A percentile compares a stretch with the other conserved stretches of the same genome.
Evolutionary conservation across 805 yeast genomes (phyloP).

Genomic region (Teunomyces atbi): DNA sequence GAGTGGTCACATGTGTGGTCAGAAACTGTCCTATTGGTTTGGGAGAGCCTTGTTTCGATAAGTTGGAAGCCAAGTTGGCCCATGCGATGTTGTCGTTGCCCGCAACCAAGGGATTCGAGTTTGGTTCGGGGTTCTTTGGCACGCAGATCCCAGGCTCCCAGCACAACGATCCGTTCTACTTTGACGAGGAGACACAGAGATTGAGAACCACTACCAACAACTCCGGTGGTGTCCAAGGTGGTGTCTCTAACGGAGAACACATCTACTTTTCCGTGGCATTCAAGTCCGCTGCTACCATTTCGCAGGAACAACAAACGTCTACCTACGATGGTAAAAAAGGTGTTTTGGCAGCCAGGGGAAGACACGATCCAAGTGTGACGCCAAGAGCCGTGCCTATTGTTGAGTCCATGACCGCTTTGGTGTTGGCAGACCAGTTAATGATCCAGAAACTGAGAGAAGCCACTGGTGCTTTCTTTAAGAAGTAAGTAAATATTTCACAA

Average conservation of each 20-base stretch:
- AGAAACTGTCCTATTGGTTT: constrained; percentile 93
- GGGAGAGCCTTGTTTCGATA: constrained; percentile 97
- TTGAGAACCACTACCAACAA: constrained; percentile 86
- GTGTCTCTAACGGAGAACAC: constrained; percentile 94
- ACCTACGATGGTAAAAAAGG: constrained; percentile 89
- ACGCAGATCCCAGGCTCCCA: constrained; percentile 86
- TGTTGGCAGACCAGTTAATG: constrained; percentile 79
- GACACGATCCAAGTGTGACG: constrained; percentile 98
- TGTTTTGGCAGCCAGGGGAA: constrained; percentile 89
- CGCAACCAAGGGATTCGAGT: constrained; percentile 96
- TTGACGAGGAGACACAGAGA: constrained; percentile 55
- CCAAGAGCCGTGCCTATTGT: constrained; percentile 99
- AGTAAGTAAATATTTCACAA: constrained; percentile 1
- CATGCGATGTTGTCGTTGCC: constrained; percentile 98
- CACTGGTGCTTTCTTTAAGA: constrained; percentile 14
- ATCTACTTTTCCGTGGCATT: constrained; percentile 94
- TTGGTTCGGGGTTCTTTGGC: constrained; percentile 95
- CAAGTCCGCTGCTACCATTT: constrained; percentile 97
- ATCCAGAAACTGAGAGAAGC: constrained; percentile 81
- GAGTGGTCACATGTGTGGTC: constrained; percentile 95
- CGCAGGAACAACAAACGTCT: constrained; percentile 86
- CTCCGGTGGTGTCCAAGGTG: constrained; percentile 98
- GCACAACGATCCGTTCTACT: constrained; percentile 86
- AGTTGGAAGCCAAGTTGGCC: constrained; percentile 90
- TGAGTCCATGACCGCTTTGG: constrained; percentile 97